A percentile compares a stretch with the other conserved stretches of the same genome.
phyloP scores from a whole-genome alignment of 2,329 filamentous ascomycete species.

The Cladosporium sp. region DNA sequence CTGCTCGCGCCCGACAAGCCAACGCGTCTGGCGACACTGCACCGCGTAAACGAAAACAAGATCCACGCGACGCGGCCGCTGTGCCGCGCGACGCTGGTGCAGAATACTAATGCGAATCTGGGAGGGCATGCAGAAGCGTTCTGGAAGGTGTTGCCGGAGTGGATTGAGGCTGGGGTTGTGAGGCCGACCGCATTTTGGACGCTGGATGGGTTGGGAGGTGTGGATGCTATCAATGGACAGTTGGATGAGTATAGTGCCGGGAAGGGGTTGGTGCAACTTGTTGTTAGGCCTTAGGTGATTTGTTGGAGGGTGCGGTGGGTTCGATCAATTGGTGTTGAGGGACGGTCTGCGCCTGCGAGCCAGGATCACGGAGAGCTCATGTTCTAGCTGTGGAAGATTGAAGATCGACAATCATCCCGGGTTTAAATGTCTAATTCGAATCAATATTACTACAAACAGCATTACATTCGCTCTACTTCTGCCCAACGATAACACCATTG shows the following conservation, averaged over 20 bases:
- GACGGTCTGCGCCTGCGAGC: too few relatives aligned
- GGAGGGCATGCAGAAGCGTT: background rate
- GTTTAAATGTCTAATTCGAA: background rate
- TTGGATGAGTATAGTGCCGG: constrained; percentile 1
- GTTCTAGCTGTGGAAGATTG: background rate
- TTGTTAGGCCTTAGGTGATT: background rate
- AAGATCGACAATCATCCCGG: background rate
- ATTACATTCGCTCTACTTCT: background rate
- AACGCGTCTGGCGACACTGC: background rate
- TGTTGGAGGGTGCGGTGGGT: background rate
- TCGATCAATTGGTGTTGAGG: too few relatives aligned
- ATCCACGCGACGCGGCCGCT: background rate
- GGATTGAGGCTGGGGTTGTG: background rate
- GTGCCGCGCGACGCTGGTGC: background rate
- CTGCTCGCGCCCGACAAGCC: background rate
- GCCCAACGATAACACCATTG: background rate
- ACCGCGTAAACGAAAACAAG: background rate
- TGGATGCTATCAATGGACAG: background rate
- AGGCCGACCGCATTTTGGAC: background rate
- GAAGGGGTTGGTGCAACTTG: background rate
- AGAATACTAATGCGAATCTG: background rate
- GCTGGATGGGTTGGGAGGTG: background rate
- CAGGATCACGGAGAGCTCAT: background rate
- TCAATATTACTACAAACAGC: background rate
- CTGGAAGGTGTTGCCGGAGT: background rate